These are phyloP conservation scores for Penicillium soppii DNA, from an alignment of 495 filamentous ascomycete genomes.

Conservation along the genomic window DNA sequence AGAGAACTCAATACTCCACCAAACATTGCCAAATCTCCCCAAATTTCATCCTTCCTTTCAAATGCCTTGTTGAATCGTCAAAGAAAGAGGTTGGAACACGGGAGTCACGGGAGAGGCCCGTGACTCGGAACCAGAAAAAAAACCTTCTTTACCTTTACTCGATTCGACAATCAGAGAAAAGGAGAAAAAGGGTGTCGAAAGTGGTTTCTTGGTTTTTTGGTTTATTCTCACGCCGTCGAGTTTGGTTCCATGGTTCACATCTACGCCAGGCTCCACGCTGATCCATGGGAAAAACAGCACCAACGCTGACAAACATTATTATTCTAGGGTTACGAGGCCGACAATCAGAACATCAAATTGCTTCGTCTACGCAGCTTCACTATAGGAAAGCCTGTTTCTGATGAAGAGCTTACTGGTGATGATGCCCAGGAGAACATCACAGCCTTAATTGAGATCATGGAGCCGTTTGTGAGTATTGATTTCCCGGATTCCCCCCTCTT, in stretches of 20 bases:
- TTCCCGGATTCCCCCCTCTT: conserved; percentile 28
- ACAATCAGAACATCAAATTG: conserved; percentile 72
- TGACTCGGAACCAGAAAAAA: neutral
- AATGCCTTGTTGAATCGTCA: neutral
- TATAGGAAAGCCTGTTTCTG: conserved; percentile 60
- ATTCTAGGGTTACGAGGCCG: conserved; percentile 65
- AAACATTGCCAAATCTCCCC: too few relatives aligned
- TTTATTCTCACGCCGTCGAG: conserved; percentile 27
- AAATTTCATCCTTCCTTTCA: too few relatives aligned
- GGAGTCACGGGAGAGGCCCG: neutral
- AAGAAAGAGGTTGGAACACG: neutral
- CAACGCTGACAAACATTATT: conserved; percentile 17
- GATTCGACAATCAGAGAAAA: neutral
- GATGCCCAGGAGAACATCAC: conserved; percentile 55
- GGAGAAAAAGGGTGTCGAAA: neutral
- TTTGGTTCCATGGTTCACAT: conserved; percentile 47
- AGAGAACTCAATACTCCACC: neutral
- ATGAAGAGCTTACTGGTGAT: conserved; percentile 50
- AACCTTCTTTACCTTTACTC: too few relatives aligned
- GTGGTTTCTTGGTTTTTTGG: neutral
- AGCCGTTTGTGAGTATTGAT: conserved; percentile 57
- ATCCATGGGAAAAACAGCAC: conserved; percentile 12
- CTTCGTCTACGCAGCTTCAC: conserved; percentile 77
- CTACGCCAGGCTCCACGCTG: conserved; percentile 19
- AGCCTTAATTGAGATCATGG: conserved; percentile 56